Conservation (phyloP, 2,329 filamentous ascomycete species). For the Ceratocystis albifundus region DNA sequence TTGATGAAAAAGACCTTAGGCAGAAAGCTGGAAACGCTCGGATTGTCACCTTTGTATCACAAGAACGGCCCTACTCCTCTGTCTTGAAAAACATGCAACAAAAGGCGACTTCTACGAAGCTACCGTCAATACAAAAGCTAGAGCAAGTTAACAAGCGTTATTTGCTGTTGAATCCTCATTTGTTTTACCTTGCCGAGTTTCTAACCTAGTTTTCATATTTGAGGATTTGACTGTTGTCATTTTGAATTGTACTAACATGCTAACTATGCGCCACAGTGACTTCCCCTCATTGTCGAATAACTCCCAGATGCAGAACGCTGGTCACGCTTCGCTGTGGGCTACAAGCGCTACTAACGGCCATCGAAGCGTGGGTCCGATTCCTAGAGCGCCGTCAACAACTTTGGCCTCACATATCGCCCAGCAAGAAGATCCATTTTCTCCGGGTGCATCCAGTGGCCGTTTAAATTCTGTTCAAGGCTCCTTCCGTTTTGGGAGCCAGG, state of each 20-base stretch:
- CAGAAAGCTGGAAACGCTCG: not conserved
- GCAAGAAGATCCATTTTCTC: conserved; percentile 43
- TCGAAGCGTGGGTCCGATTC: conserved; percentile 39
- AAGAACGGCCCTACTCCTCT: not conserved
- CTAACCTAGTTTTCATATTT: not conserved
- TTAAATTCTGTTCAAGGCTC: conserved; percentile 14
- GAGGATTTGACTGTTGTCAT: not conserved
- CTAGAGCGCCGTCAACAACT: conserved; percentile 42
- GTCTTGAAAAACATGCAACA: conserved; percentile 2
- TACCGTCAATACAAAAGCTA: not conserved
- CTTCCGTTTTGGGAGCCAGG: conserved; percentile 45
- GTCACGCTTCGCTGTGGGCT: conserved; percentile 45
- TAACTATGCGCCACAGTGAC: conserved; percentile 37
- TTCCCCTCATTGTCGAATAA: conserved; percentile 56
- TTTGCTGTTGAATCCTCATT: not conserved
- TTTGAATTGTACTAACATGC: not conserved
- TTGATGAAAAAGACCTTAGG: not conserved
- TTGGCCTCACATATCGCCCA: conserved; percentile 40
- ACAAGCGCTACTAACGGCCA: conserved; percentile 35
- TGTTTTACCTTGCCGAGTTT: not conserved
- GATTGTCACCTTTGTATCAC: not conserved
- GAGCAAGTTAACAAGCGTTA: conserved; percentile 13
- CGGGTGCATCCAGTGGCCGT: conserved; percentile 33
- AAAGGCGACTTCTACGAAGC: not conserved
- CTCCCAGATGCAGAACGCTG: conserved; percentile 41